These are phyloP conservation scores for Phoenix roebelenii DNA, from an alignment of 176 grass and related monocot species.

Conservation along the genomic window DNA sequence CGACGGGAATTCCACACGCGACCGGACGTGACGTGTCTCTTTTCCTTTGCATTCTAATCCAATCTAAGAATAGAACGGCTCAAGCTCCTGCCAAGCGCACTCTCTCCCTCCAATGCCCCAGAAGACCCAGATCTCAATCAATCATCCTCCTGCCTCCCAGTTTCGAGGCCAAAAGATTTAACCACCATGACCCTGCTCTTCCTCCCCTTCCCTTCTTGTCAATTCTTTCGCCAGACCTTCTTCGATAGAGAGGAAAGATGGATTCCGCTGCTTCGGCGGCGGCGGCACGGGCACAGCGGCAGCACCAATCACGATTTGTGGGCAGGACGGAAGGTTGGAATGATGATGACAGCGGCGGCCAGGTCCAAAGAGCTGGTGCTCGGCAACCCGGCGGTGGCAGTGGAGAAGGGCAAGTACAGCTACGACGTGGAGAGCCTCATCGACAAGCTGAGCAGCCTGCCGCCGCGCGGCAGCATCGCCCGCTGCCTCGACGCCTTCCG, in stretches of 20 bases:
- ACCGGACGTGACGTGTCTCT: no score
- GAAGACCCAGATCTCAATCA: no score
- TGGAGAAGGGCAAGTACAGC: slow-evolving; percentile 31
- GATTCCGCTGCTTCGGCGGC: neutral
- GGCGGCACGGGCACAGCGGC: neutral
- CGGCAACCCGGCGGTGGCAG: slow-evolving; percentile 19
- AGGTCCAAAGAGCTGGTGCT: slow-evolving; percentile 15
- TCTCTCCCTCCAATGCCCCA: no score
- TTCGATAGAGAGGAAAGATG: neutral
- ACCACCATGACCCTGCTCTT: slow-evolving; percentile 4
- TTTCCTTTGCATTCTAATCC: no score
- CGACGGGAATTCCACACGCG: no score
- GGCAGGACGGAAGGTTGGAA: neutral
- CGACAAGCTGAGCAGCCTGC: slow-evolving; percentile 73
- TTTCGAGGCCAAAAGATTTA: no score
- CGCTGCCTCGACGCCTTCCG: slow-evolving; percentile 60
- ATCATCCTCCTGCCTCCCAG: no score
- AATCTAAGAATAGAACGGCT: no score
- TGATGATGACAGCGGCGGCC: neutral
- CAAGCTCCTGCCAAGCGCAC: no score
- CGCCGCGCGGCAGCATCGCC: slow-evolving; percentile 78
- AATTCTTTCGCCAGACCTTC: neutral
- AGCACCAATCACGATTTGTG: no score
- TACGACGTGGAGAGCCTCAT: slow-evolving; percentile 90
- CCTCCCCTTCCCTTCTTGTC: slow-evolving; percentile 1